Base-by-base conservation (phyloP, 164 flowering plant genomes). In the Aristolochia californica region DNA sequence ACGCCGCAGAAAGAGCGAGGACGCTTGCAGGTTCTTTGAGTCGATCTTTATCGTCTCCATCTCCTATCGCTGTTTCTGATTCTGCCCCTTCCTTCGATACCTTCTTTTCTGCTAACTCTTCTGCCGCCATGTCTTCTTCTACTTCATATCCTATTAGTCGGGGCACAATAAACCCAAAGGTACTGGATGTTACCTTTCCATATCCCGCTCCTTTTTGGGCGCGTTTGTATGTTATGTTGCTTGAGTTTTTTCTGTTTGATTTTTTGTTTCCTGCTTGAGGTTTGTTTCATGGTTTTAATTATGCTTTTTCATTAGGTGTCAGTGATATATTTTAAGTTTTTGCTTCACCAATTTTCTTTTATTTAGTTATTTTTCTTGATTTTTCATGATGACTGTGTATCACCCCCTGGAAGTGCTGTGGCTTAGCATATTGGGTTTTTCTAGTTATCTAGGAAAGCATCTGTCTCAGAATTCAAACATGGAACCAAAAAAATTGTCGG, bases 111-210 rank as follows among this genome's bases (percentile, higher is more conserved):
- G n/a, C n/a, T n/a, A n/a, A n/a, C 56, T 40, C 45, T 25, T 58
- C 60, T 65, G 30, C 74, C 54, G 55, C 66, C 45, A 64, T 66
- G 71, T 62, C 73, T 55, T 53, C 75, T 57, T 64, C n/a, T n/a
- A n/a, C n/a, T n/a, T n/a, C n/a, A n/a, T n/a, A n/a, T n/a, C n/a
- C 78, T 55, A 80, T 88, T 27, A 75, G 84, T 43, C 25, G 77
- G 47, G 70, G 78, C 0, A 58, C 70, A 17, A 64, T 88, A 55
- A 88, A 88, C 23, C 96, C 96, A 7, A 88, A 83, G 89, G 96
- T 86, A 34, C 23, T n/a, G n/a, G n/a, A n/a, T n/a, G n/a, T 17
- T 15, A 5, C 45, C 18, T 53, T 52, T 45, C 22, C 7, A n/a
- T 57, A 4, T 27, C 26, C 26, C 22, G 14, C 5, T 23, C 2